phyloP scores from a whole-genome alignment of 2,329 filamentous ascomycete genomes.

The Penicillium sclerotiorum region DNA sequence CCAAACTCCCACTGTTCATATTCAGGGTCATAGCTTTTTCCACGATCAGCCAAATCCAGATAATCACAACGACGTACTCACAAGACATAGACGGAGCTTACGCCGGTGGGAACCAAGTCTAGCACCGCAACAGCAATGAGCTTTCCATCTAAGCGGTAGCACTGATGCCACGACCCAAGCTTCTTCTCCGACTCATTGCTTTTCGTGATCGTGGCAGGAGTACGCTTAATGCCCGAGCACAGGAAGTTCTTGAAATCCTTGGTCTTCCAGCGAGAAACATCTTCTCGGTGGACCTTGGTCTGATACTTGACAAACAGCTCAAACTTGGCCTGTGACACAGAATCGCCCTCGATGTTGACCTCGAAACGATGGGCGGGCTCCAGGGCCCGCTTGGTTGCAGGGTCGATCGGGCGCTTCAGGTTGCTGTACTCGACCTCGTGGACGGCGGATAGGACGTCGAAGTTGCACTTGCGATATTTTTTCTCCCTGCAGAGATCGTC shows the following conservation, averaged over 20 bases:
- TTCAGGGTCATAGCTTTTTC: conserved; percentile 60
- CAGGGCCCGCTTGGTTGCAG: conserved; percentile 45
- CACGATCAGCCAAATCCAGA: conserved; percentile 6
- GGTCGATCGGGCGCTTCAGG: conserved; percentile 48
- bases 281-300: conserved; percentile 49
- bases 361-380: conserved; percentile 54
- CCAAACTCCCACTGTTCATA: conserved; percentile 64
- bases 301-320: conserved; percentile 53
- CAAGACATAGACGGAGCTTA: conserved; percentile 56
- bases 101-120: conserved; percentile 49
- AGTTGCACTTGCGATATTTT: conserved; percentile 44
- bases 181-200: conserved; percentile 43
- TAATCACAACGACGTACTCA: conserved; percentile 27
- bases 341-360: conserved; percentile 51
- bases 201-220: conserved; percentile 30
- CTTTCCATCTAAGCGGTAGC: conserved; percentile 53
- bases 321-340: conserved; percentile 51
- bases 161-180: conserved; percentile 54
- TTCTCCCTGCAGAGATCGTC: conserved; percentile 42
- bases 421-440: conserved; percentile 49
- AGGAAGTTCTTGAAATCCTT: conserved; percentile 52
- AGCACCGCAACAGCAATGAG: conserved; percentile 53
- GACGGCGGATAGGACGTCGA: conserved; percentile 46
- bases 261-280: conserved; percentile 45
- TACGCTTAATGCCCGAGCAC: conserved; percentile 49